Base-by-base conservation (phyloP, 371 early-diverging fungal species). In the Fennellomyces sp. region DNA sequence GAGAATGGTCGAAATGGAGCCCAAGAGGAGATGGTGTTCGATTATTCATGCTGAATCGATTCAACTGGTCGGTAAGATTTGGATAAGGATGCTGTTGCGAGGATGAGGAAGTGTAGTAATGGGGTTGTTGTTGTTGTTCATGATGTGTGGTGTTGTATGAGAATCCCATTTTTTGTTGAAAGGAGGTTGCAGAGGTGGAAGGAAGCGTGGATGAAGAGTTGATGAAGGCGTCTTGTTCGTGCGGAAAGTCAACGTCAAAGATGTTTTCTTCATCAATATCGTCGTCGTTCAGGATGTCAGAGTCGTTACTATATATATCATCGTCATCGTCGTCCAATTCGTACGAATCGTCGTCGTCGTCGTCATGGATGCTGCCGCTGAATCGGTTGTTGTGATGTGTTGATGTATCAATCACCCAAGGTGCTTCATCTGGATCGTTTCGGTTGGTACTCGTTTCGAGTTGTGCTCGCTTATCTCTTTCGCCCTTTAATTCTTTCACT, bases 401-500 rank as follows among this genome's bases (percentile, higher is more conserved):
- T 21, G 45, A 45, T 45, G 45, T 45, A 45, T 45, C 45, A 23
- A 45, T 45, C 45, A 45, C 23, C 45, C 45, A 45, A 23, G 45
- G 45, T 1, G 21, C 45, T 21, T 45, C 45, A 6, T 45, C 45
- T 6, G 21, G n/a, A 7, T 25, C 45, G 23, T 45, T 45, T 45
- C 45, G 45, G 23, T 23, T 45, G n/a, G 21, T 56, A 0, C 35
- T 33, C 30, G 15, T 21, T 35, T 49, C 61, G n/a, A 17, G 39
- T 39, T 50, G 35, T 48, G 52, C 58, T n/a, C 63, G 68, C 25
- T 56, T 47, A 26, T 79, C 74, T 23, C 83, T 65, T 31, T 78
- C 88, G 0, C 91, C 89, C 70, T 93, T 93, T 61, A 96, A 73
- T 52, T 92, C 94, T 71, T 96, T 96, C 47, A 96, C 96, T 62